Conservation (phyloP, 176 grass and related monocot species). For the Miscanthus lutarioriparius region DNA sequence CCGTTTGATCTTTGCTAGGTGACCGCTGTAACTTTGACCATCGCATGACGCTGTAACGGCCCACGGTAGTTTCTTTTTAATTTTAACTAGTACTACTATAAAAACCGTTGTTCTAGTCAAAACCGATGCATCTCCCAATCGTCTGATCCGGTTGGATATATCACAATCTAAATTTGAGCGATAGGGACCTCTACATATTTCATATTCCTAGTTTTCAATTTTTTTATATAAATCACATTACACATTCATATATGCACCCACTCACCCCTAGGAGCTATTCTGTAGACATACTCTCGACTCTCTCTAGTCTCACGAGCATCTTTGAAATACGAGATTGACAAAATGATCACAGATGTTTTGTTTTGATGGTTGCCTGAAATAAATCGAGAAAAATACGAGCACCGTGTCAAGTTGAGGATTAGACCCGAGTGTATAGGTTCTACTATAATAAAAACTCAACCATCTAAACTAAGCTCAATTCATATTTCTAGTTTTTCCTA, state of each 20-base stretch:
- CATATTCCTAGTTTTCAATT: background rate
- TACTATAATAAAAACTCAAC: background rate
- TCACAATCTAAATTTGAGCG: background rate
- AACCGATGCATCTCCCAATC: no score
- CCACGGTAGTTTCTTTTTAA: no score
- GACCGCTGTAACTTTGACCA: background rate
- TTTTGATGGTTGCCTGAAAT: no score
- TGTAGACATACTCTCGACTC: background rate
- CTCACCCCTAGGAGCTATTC: no score
- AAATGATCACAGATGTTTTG: background rate
- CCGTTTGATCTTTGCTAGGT: no score
- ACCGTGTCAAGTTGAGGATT: no score
- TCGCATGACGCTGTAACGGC: no score
- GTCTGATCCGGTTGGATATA: background rate
- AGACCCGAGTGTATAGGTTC: background rate
- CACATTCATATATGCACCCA: no score
- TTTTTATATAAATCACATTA: background rate
- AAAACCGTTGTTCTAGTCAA: no score
- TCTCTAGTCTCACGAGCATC: background rate
- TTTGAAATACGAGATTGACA: background rate
- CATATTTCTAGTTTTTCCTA: background rate
- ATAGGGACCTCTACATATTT: background rate
- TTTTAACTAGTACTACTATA: no score
- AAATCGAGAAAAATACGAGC: no score
- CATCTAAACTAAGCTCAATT: background rate